These are phyloP conservation scores for Diaporthe sp. DNA, from an alignment of 2,329 filamentous ascomycete genomes.

Conservation along the genomic window DNA sequence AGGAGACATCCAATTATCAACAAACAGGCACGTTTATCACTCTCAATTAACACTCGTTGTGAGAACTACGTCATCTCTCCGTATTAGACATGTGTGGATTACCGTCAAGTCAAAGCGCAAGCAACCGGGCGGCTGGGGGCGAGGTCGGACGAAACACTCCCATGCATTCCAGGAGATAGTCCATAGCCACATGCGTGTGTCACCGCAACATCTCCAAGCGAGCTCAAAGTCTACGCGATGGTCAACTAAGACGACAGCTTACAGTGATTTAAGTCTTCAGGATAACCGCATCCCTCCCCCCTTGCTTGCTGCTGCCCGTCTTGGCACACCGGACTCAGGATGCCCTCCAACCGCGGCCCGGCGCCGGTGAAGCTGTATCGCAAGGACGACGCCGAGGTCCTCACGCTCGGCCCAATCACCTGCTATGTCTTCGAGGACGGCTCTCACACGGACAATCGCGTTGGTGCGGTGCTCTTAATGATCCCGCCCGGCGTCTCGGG, in stretches of 20 bases:
- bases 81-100: neutral
- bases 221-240: neutral
- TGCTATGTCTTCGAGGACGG: constrained; percentile 54
- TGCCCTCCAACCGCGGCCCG: constrained; percentile 50
- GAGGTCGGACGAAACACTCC: constrained; percentile 23
- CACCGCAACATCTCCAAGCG: neutral
- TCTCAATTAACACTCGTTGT: neutral
- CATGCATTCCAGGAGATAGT: constrained; percentile 5
- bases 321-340: constrained; percentile 39
- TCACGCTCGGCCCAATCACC: constrained; percentile 51
- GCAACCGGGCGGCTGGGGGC: neutral
- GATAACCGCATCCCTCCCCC: neutral
- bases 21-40: neutral
- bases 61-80: neutral
- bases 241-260: neutral
- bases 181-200: neutral
- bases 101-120: constrained; percentile 20
- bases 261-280: neutral
- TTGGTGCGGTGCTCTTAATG: constrained; percentile 50
- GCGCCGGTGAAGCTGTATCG: constrained; percentile 49
- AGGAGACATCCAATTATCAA: neutral
- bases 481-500: constrained; percentile 50
- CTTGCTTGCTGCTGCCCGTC: neutral
- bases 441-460: constrained; percentile 51
- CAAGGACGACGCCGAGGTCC: constrained; percentile 49